Evolutionary conservation across 768 basidiomycete species (phyloP).

Genomic region (Arthromyces matolae): DNA sequence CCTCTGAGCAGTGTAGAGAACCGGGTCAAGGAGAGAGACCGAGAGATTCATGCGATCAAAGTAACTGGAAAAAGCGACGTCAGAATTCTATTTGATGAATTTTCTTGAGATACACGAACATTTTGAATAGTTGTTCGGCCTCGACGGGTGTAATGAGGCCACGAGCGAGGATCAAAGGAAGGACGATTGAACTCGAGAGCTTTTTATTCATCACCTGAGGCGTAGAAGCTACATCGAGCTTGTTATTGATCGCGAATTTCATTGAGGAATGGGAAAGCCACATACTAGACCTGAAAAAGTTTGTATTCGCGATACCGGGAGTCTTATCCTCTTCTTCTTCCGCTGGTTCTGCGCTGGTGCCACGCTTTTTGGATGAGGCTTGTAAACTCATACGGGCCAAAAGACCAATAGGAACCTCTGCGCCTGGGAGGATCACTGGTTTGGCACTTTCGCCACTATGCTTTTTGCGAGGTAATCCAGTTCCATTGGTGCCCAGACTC

Average conservation of each 20-base stretch:
- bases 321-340: constrained; percentile 40
- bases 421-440: constrained; percentile 55
- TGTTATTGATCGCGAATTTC: constrained; percentile 1
- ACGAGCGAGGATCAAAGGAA: constrained; percentile 62
- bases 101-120: constrained; percentile 38
- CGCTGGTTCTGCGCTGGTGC: constrained; percentile 36
- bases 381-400: constrained; percentile 63
- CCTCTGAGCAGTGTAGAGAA: constrained; percentile 78
- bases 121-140: constrained; percentile 69
- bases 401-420: constrained; percentile 69
- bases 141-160: constrained; percentile 62
- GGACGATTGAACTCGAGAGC: constrained; percentile 40
- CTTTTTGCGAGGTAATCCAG: constrained; percentile 34
- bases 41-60: constrained; percentile 79
- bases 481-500: constrained; percentile 34
- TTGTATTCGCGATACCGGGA: constrained; percentile 61
- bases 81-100: constrained; percentile 4
- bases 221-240: constrained; percentile 32
- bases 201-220: constrained; percentile 37
- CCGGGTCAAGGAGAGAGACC: constrained; percentile 74
- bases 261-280: background rate
- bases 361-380: constrained; percentile 31
- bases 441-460: constrained; percentile 36
- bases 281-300: constrained; percentile 62
- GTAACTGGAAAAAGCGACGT: constrained; percentile 47